phyloP scores from a whole-genome alignment of 345 rosid genomes.

The Eucalyptus erythrocorys region DNA sequence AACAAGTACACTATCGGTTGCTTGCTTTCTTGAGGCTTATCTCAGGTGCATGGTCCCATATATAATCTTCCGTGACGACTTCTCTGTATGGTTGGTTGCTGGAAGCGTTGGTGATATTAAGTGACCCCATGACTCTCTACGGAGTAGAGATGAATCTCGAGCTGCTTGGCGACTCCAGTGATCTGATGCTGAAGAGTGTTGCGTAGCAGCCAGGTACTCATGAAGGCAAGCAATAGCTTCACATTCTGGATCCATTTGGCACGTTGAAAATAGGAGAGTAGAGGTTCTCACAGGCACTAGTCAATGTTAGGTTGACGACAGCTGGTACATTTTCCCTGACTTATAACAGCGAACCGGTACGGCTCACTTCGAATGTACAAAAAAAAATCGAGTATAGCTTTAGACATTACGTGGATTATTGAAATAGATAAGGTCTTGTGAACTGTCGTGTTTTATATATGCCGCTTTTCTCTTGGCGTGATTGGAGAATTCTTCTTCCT shows the following conservation, averaged over 20 bases:
- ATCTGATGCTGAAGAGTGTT: neutral
- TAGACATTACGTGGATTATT: neutral
- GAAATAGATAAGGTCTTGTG: neutral
- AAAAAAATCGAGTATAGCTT: neutral
- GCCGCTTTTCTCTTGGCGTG: neutral
- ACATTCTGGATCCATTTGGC: neutral
- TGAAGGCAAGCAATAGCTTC: neutral
- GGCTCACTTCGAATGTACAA: neutral
- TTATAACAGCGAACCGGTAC: neutral
- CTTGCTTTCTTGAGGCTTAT: conserved; percentile 2
- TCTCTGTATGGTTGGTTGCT: neutral
- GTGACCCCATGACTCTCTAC: neutral
- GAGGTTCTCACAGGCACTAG: neutral
- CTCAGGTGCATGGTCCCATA: neutral
- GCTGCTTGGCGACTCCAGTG: neutral
- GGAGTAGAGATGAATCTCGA: neutral
- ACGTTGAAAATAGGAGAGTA: neutral
- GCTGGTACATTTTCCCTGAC: neutral
- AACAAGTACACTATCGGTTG: conserved; percentile 8
- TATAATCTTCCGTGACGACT: neutral
- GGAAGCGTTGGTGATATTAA: neutral
- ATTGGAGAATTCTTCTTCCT: neutral
- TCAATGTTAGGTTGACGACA: neutral
- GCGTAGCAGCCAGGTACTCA: neutral
- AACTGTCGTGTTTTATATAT: neutral